Evolutionary conservation across 441 rosid species (phyloP).

Genomic region (Mallotus repandus): DNA sequence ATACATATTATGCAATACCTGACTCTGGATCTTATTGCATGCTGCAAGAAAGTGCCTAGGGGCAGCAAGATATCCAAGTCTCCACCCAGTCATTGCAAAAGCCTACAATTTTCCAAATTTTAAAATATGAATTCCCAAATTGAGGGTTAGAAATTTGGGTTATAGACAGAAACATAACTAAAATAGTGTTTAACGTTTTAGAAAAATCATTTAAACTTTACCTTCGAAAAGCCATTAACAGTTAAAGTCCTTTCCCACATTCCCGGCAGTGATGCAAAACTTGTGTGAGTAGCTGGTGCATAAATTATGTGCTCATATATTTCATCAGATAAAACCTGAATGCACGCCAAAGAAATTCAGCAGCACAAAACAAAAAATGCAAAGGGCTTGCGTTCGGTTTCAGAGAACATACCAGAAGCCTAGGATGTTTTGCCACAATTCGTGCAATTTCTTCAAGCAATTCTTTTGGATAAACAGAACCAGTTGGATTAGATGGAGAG

Average conservation of each 20-base stretch:
- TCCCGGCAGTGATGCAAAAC: conserved; percentile 94
- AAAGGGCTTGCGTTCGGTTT: conserved; percentile 14
- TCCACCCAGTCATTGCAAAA: conserved; percentile 99
- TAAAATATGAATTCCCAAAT: conserved; percentile 16
- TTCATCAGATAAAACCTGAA: conserved; percentile 92
- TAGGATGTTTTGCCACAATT: conserved; percentile 85
- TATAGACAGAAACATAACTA: background rate
- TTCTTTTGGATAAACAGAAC: conserved; percentile 87
- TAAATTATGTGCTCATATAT: conserved; percentile 94
- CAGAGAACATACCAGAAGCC: conserved; percentile 68
- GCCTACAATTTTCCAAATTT: conserved; percentile 50
- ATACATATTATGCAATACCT: conserved; percentile 46
- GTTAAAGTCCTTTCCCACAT: conserved; percentile 97
- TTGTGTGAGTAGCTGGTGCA: conserved; percentile 83
- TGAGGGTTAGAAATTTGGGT: background rate
- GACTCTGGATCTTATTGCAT: conserved; percentile 94
- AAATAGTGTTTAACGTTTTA: background rate
- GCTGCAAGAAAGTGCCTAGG: conserved; percentile 88
- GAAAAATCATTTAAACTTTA: conserved; percentile 24
- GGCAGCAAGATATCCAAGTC: conserved; percentile 95
- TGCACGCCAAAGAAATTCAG: conserved; percentile 23
- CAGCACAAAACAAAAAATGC: background rate
- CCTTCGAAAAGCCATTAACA: conserved; percentile 97
- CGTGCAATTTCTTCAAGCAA: conserved; percentile 87
- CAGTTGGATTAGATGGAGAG: conserved; percentile 97